Evolutionary conservation across 306 rosid species (phyloP).

Genomic region (Carpinus viminea): DNA sequence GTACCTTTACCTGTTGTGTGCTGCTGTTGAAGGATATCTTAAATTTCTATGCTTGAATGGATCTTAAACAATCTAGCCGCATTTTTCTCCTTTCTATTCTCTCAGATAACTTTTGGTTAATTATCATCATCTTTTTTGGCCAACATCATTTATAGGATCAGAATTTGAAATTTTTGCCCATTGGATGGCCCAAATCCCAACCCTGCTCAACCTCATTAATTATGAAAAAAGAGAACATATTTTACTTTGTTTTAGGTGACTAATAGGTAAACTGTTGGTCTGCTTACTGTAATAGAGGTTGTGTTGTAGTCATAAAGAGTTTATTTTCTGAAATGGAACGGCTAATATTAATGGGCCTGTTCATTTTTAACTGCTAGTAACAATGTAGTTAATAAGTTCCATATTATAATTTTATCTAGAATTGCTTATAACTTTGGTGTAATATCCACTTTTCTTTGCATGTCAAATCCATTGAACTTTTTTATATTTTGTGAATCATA

Average conservation of each 20-base stretch:
- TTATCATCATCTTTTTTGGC: background rate
- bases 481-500: no score
- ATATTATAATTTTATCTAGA: no score
- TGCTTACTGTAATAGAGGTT: background rate
- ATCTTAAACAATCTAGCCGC: background rate
- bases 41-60: background rate
- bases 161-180: background rate
- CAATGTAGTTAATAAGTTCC: background rate
- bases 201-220: background rate
- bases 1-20: background rate
- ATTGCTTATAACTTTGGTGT: background rate
- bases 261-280: background rate
- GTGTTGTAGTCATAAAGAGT: background rate
- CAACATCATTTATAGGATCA: background rate
- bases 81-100: background rate
- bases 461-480: no score
- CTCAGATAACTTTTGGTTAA: no score
- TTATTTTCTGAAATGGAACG: background rate
- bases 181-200: background rate
- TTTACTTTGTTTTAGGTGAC: background rate
- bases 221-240: background rate
- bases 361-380: background rate
- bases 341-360: background rate
- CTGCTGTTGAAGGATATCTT: background rate
- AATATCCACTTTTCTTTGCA: no score